Conservation (phyloP, 2,329 filamentous ascomycete species). For the Fusarium palustre region DNA sequence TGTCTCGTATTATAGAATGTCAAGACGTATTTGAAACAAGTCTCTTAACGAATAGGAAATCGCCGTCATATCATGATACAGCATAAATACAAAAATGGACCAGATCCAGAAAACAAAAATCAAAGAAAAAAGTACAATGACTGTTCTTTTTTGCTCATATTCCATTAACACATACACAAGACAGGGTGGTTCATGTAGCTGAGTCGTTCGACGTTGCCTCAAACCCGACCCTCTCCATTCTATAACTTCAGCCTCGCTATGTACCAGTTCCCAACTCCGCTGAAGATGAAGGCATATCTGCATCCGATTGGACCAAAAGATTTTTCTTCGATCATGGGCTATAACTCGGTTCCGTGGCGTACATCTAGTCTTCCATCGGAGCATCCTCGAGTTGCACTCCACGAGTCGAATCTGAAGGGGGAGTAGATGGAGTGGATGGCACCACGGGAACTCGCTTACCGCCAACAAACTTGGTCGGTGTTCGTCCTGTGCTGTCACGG, state of each 20-base stretch:
- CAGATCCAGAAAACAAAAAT: slow-evolving; percentile 29
- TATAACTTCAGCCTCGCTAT: slow-evolving; percentile 29
- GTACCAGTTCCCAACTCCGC: slow-evolving; percentile 32
- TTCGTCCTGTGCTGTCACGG: slow-evolving; percentile 71
- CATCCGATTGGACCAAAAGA: slow-evolving; percentile 18
- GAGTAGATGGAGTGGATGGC: slow-evolving; percentile 47
- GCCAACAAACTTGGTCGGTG: slow-evolving; percentile 59
- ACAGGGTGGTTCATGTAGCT: slow-evolving; percentile 31
- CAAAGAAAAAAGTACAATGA: slow-evolving; percentile 40
- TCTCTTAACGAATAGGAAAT: slow-evolving; percentile 42
- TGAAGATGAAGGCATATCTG: slow-evolving; percentile 20
- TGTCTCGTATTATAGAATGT: not conserved
- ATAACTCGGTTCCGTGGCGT: slow-evolving; percentile 18
- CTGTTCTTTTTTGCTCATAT: slow-evolving; percentile 47
- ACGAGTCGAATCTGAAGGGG: slow-evolving; percentile 52
- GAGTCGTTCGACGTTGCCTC: slow-evolving; percentile 16
- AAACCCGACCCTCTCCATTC: slow-evolving; percentile 13
- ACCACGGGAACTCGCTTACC: slow-evolving; percentile 57
- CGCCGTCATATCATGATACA: slow-evolving; percentile 44
- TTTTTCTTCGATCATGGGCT: slow-evolving; percentile 25
- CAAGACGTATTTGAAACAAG: slow-evolving; percentile 22
- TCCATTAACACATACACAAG: slow-evolving; percentile 49
- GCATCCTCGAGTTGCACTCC: slow-evolving; percentile 65
- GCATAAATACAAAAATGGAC: slow-evolving; percentile 47
- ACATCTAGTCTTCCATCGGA: slow-evolving; percentile 62